Base-by-base conservation (phyloP, 1,139 yeast genomes). In the Nakaseomyces nivariensis region DNA sequence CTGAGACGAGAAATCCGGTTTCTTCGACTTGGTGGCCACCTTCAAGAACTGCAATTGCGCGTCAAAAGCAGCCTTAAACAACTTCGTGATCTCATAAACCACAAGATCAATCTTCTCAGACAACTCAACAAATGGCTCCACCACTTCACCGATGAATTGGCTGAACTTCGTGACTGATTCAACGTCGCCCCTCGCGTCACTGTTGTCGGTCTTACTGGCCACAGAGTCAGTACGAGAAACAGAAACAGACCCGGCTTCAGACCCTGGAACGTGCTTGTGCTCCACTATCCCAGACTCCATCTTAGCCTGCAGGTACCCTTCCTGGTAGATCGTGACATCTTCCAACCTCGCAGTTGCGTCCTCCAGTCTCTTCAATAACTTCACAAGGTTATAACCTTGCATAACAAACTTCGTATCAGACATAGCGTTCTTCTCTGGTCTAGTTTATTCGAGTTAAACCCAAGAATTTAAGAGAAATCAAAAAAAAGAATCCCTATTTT, bases 331-430 rank as follows among this genome's bases (percentile, higher is more conserved):
- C 26, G 95, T 85, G 51, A 89, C 81, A 67, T 89, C 96, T 63
- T 89, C 97, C 61, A 89, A 78, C 48, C 97, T 79, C 11, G 96
- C 84, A 11, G 97, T 88, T 40, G 97, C 97, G 17, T 95, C 92
- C 68, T 89, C 97, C 60, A 89, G 77, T 56, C 96, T 72, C 64
- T 87, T 87, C 70, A 87, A 77, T 51, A 87, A 76, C 52, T 94
- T 87, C 45, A 85, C 86, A 54, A 87, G 75, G 65, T 85, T 87
- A 71, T 83, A 85, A 25, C 94, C 92, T 61, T 84, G 92, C 43
- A 82, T 78, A 58, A 79, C 78, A 64, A 78, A 77, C 62, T 74
- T 77, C 54, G 78, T 79, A 60, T 80, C 84, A 37, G 76, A 62
- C 73, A 69, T 55, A n/a, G 22, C 26, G 22, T 17, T 17, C 22